phyloP scores from a whole-genome alignment of 2,329 filamentous ascomycete species.

The Trichothecium roseum region DNA sequence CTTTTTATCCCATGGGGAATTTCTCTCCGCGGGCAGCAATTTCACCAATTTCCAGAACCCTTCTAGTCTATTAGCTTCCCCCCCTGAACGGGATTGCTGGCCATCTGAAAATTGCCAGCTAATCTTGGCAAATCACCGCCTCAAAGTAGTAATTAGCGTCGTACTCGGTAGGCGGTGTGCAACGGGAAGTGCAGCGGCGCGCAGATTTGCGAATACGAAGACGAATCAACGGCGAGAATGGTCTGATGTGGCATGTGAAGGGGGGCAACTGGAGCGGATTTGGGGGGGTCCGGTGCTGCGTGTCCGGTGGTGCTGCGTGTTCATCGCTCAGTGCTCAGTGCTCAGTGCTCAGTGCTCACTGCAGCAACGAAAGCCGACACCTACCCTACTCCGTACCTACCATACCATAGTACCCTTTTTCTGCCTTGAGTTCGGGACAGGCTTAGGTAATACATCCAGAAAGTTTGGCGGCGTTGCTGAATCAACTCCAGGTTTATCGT shows the following conservation, averaged over 20 bases:
- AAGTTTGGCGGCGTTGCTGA: not conserved
- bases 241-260: constrained; percentile 1
- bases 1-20: not conserved
- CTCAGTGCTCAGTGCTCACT: no score
- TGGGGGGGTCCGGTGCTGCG: not conserved
- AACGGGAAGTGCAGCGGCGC: not conserved
- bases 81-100: constrained; percentile 1
- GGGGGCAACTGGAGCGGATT: not conserved
- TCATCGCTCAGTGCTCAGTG: no score
- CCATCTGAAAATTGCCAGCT: not conserved
- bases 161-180: constrained; percentile 6
- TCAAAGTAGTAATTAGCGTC: not conserved
- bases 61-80: not conserved
- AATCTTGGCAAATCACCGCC: no score
- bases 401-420: no score
- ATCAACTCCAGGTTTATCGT: no score
- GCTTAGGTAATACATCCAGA: not conserved
- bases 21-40: not conserved
- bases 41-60: constrained; percentile 4
- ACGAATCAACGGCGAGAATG: constrained; percentile 4
- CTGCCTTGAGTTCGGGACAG: no score
- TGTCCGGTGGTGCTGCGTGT: no score
- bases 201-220: constrained; percentile 10
- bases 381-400: no score
- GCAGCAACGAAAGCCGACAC: no score